These are phyloP conservation scores for Amaranthus cruentus DNA, from an alignment of 148 eudicot species.

Conservation along the genomic window DNA sequence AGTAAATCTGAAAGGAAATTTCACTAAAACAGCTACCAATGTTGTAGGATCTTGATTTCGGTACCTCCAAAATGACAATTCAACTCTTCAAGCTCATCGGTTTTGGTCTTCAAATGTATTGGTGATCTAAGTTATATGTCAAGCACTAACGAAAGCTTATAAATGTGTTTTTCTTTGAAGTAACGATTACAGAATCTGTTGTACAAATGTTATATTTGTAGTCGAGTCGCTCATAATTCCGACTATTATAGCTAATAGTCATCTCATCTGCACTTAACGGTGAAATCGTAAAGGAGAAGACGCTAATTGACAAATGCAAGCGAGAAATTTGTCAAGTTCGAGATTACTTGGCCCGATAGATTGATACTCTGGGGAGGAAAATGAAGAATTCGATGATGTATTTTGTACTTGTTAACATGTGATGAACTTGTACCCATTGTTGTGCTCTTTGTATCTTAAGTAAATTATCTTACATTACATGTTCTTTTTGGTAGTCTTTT, in stretches of 20 bases:
- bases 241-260: not conserved
- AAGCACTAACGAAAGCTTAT: not conserved
- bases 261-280: not conserved
- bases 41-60: conserved; percentile 37
- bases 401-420: no score
- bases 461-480: no score
- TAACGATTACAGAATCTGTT: no score
- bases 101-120: not conserved
- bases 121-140: not conserved
- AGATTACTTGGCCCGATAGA: not conserved
- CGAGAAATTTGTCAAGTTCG: not conserved
- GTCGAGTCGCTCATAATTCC: not conserved
- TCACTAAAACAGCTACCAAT: conserved; percentile 48
- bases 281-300: not conserved
- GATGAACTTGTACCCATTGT: no score
- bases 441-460: no score
- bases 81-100: not conserved
- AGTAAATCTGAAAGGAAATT: conserved; percentile 49
- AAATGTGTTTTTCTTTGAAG: not conserved
- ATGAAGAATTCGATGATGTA: no score
- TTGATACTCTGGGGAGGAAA: not conserved
- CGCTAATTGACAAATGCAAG: not conserved
- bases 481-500: no score
- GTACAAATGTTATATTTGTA: not conserved
- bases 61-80: not conserved